phyloP scores from a whole-genome alignment of 23 red algal species.

The Gracilaria vermiculophylla region DNA sequence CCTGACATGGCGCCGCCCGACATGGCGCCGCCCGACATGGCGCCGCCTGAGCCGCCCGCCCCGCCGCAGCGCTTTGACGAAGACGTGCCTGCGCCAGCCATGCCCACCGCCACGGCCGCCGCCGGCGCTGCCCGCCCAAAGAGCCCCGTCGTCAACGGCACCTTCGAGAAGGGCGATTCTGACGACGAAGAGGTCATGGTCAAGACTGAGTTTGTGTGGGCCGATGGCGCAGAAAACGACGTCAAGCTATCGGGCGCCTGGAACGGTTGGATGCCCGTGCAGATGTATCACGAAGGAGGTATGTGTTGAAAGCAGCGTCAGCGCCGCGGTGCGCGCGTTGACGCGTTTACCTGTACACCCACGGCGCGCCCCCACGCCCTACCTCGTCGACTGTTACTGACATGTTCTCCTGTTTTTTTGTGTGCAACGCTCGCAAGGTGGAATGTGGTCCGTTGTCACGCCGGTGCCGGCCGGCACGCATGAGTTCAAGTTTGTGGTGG shows the following conservation, averaged over 20 bases:
- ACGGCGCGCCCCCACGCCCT: background rate
- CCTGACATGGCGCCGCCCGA: background rate
- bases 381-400: background rate
- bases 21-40: background rate
- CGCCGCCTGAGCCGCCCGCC: background rate
- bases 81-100: conserved; percentile 21
- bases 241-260: conserved; percentile 88
- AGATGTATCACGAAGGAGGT: conserved; percentile 96
- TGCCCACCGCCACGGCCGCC: conserved; percentile 2
- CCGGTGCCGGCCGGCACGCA: conserved; percentile 91
- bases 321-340: background rate
- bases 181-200: conserved; percentile 88
- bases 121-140: conserved; percentile 42
- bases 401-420: no score
- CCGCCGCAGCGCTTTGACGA: conserved; percentile 25
- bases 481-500: conserved; percentile 96
- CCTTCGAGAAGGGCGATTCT: conserved; percentile 57
- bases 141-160: conserved; percentile 74
- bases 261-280: conserved; percentile 95
- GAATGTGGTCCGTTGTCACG: conserved; percentile 92
- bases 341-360: background rate
- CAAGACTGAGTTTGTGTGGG: conserved; percentile 97
- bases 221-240: conserved; percentile 90
- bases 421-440: conserved; percentile 32
- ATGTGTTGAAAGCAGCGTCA: no score